A percentile compares a stretch with the other conserved stretches of the same genome.
phyloP scores from a whole-genome alignment of 2,329 filamentous ascomycete species.

The Davidsoniella virescens region DNA sequence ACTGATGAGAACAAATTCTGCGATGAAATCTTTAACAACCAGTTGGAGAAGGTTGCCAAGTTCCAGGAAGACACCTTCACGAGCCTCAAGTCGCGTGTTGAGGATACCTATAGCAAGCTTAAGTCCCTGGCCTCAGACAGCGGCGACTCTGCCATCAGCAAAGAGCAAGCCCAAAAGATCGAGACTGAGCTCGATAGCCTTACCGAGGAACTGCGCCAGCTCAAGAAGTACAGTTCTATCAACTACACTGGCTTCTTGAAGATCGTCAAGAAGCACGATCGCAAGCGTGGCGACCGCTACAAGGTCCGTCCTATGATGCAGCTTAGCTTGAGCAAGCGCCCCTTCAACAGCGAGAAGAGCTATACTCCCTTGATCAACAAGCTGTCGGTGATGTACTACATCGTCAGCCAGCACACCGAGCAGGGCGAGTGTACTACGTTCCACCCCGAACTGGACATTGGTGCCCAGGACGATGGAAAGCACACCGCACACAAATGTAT shows the following conservation, averaged over 20 bases:
- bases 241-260: conserved; percentile 98
- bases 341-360: conserved; percentile 82
- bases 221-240: conserved; percentile 88
- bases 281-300: conserved; percentile 73
- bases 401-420: conserved; percentile 71
- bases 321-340: conserved; percentile 69
- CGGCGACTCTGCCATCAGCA: conserved; percentile 30
- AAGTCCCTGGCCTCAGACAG: conserved; percentile 64
- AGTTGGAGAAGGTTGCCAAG: conserved; percentile 83
- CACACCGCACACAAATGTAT: conserved; percentile 71
- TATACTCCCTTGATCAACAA: conserved; percentile 83
- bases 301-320: conserved; percentile 83
- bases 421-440: conserved; percentile 26
- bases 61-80: conserved; percentile 73
- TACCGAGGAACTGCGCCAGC: conserved; percentile 77
- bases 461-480: conserved; percentile 37
- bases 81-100: conserved; percentile 35
- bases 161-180: conserved; percentile 49
- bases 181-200: conserved; percentile 70
- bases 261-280: conserved; percentile 97
- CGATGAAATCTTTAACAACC: conserved; percentile 83
- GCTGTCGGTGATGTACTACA: conserved; percentile 90
- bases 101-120: conserved; percentile 49
- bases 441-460: conserved; percentile 22
- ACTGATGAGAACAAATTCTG: conserved; percentile 88